A percentile compares a stretch with the other conserved stretches of the same genome.
Evolutionary conservation across 345 rosid genomes (phyloP).

Genomic region (Ailanthus altissimus): DNA sequence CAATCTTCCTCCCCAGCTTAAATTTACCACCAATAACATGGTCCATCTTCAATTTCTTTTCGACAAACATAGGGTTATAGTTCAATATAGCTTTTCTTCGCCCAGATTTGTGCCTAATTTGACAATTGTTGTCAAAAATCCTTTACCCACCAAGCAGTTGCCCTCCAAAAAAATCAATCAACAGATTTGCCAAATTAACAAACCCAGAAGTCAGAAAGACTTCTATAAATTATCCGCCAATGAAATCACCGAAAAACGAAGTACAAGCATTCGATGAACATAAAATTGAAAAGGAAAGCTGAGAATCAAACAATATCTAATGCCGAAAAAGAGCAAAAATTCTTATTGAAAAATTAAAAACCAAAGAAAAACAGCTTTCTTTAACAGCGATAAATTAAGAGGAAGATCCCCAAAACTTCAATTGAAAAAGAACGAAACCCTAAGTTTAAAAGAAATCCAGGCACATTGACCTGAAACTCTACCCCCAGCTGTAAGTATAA

Average conservation of each 20-base stretch:
- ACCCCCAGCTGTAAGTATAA: not conserved
- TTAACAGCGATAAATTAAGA: constrained; percentile 9
- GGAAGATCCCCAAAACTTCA: constrained; percentile 13
- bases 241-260: constrained; percentile 4
- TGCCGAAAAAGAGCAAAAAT: not conserved
- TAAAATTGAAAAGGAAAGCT: not conserved
- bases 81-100: constrained; percentile 15
- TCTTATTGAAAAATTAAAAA: not conserved
- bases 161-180: not conserved
- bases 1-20: constrained; percentile 79
- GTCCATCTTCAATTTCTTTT: constrained; percentile 47
- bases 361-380: not conserved
- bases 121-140: constrained; percentile 1
- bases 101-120: constrained; percentile 24
- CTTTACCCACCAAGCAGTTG: constrained; percentile 1
- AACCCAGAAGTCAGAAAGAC: not conserved
- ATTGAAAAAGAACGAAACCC: constrained; percentile 23
- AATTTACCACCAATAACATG: constrained; percentile 63
- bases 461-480: constrained; percentile 36
- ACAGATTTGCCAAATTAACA: constrained; percentile 34
- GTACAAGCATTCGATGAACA: constrained; percentile 7
- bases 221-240: constrained; percentile 13
- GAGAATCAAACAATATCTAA: not conserved
- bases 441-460: constrained; percentile 18
- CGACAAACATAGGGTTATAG: constrained; percentile 4